These are phyloP conservation scores for Xylaria sp. DNA, from an alignment of 2,329 filamentous ascomycete genomes.

Conservation along the genomic window DNA sequence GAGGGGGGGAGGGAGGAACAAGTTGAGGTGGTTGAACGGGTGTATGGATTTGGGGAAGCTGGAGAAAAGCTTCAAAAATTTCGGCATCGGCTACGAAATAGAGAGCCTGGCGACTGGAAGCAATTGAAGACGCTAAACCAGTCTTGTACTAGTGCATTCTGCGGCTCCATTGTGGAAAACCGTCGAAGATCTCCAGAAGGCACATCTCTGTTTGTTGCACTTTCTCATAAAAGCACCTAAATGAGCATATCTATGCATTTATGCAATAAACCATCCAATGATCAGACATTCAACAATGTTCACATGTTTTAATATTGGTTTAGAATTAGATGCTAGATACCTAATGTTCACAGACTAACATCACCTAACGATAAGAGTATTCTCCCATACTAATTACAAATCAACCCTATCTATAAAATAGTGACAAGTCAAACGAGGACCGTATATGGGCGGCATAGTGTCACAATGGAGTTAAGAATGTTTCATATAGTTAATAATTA, in stretches of 20 bases:
- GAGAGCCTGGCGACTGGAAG: constrained; percentile 40
- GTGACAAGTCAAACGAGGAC: not conserved
- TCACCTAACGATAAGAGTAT: not conserved
- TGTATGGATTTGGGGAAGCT: constrained; percentile 40
- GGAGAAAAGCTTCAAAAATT: constrained; percentile 51
- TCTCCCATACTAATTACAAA: not conserved
- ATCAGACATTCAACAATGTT: too few relatives aligned
- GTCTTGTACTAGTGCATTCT: constrained; percentile 44
- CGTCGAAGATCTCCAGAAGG: constrained; percentile 43
- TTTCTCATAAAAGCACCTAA: not conserved
- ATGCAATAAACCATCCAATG: not conserved
- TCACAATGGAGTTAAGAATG: not conserved
- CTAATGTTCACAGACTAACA: not conserved
- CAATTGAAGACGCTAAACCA: constrained; percentile 47
- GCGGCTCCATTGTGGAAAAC: constrained; percentile 45
- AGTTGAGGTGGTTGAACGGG: constrained; percentile 29
- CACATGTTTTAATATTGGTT: too few relatives aligned
- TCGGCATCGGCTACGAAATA: constrained; percentile 45
- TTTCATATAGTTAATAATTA: not conserved
- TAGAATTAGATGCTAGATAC: too few relatives aligned
- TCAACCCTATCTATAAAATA: not conserved
- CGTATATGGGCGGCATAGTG: not conserved
- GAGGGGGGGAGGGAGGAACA: constrained; percentile 39
- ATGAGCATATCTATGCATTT: not conserved
- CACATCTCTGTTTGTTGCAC: not conserved